Percentiles rank a stretch among this genome's conserved stretches.
These are phyloP conservation scores for Phytophthora podocarpi DNA, from an alignment of 352 stramenopile species.

Conservation along the genomic window DNA sequence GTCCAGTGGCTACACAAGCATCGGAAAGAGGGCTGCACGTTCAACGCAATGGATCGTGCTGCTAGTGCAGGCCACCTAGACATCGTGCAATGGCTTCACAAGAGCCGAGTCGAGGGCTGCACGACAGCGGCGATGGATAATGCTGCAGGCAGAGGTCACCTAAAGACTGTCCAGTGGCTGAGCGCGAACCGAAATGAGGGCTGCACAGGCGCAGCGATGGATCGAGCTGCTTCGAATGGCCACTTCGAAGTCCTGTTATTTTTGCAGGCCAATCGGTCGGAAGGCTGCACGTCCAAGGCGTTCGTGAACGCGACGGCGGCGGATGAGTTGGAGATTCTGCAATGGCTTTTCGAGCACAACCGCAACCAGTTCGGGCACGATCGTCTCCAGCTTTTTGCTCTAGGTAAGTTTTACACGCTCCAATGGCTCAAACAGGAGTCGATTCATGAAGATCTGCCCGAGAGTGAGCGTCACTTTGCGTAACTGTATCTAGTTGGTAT, in stretches of 20 bases:
- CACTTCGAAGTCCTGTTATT: constrained; percentile 49
- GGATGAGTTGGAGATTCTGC: constrained; percentile 44
- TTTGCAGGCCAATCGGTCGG: constrained; percentile 32
- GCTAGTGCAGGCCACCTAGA: constrained; percentile 27
- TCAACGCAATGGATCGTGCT: constrained; percentile 37
- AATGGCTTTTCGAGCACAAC: constrained; percentile 44
- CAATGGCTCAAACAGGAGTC: constrained; percentile 43
- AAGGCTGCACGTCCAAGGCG: constrained; percentile 32
- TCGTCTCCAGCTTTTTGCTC: constrained; percentile 38
- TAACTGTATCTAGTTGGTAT: constrained; percentile 29
- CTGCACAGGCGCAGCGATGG: constrained; percentile 39
- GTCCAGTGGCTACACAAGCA: constrained; percentile 39
- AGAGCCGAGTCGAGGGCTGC: constrained; percentile 30
- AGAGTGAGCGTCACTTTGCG: constrained; percentile 33
- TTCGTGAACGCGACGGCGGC: constrained; percentile 44
- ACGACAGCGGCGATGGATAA: constrained; percentile 35
- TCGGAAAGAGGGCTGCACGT: constrained; percentile 40
- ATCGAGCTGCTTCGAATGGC: constrained; percentile 35
- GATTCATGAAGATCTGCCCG: constrained; percentile 26
- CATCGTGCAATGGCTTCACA: constrained; percentile 37
- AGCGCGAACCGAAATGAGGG: constrained; percentile 34
- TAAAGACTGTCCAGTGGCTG: constrained; percentile 39
- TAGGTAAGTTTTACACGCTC: constrained; percentile 45
- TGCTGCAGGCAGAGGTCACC: constrained; percentile 29
- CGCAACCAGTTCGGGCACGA: constrained; percentile 33